Base-by-base conservation (phyloP, 1,284 basidiomycete species). In the Ustilago crameri region DNA sequence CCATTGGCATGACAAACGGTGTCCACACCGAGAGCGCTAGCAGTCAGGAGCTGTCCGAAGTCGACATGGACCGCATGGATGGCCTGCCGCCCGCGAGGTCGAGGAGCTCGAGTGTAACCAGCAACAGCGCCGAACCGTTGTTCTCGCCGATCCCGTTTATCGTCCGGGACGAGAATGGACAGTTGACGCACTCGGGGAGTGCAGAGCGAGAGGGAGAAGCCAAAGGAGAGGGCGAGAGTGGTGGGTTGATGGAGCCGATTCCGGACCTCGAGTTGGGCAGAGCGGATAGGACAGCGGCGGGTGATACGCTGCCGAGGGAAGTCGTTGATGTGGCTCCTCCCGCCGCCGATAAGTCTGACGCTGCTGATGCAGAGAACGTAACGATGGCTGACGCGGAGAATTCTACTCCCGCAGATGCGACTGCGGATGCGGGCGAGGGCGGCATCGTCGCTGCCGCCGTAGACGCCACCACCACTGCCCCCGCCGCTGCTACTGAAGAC, bases 131-230 rank as follows among this genome's bases (percentile, higher is more conserved):
- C 3, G 63, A 72, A 34, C 69, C 69, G 20, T 45, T 72, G n/a
- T 72, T 72, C 22, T 66, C 63, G 30, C 69, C 69, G 3, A 72
- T 72, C 9, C 58, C 69, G 0, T 72, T 72, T 17, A 43, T 68
- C 10, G 46, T 53, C 0, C 23, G 61, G n/a, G 60, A 62, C 12
- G 60, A 62, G 22, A 54, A 46, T 20, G 51, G 59, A 2, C 18
- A 20, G 17, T 26, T 48, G n/a, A 53, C 48, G 14, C 35, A 50
- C 23, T 7, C 35, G n/a, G n/a, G n/a, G n/a, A n/a, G n/a, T 10
- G 37, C 14, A 20, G 14, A 15, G 17, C 10, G 8, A 20, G 38
- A 10, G n/a, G 43, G 26, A 20, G 26, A 20, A 37, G 43, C 5
- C 27, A 23, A 43, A 17, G 27, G 12, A 12, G 41, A 18, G 5